phyloP scores from a whole-genome alignment of 176 grass and related monocot genomes.

The Elaeis guineensis region DNA sequence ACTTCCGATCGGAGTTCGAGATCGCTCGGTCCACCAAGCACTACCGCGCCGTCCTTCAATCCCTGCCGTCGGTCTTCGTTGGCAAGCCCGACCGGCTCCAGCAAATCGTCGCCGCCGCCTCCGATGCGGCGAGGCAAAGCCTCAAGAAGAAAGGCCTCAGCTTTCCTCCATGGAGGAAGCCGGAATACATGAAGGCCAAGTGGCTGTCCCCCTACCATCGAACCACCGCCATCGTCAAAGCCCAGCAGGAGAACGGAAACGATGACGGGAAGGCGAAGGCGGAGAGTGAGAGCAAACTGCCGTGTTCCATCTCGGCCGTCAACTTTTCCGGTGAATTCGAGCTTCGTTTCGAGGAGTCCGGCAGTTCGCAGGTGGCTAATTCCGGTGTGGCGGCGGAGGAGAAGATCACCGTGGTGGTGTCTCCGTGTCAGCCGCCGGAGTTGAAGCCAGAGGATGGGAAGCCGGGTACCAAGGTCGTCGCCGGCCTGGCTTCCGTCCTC shows the following conservation, averaged over 20 bases:
- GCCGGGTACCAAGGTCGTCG: slow-evolving; percentile 30
- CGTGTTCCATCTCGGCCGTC: slow-evolving; percentile 27
- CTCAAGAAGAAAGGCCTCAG: slow-evolving; percentile 85
- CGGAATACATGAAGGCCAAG: slow-evolving; percentile 41
- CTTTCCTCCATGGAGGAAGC: slow-evolving; percentile 44
- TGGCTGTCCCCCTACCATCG: slow-evolving; percentile 27
- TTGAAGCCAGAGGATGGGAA: slow-evolving; percentile 13
- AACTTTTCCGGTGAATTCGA: slow-evolving; percentile 45
- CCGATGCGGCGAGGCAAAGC: slow-evolving; percentile 65
- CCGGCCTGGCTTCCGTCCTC: slow-evolving; percentile 69
- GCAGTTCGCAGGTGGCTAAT: background rate
- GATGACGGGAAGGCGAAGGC: background rate
- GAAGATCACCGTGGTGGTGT: slow-evolving; percentile 55
- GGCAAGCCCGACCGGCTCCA: slow-evolving; percentile 53
- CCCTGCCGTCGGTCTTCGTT: slow-evolving; percentile 64
- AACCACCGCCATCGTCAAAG: background rate
- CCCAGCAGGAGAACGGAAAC: background rate
- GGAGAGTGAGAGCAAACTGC: slow-evolving; percentile 1
- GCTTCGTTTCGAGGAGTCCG: slow-evolving; percentile 14
- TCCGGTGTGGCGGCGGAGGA: background rate
- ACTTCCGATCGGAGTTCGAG: slow-evolving; percentile 89
- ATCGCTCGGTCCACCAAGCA: slow-evolving; percentile 68
- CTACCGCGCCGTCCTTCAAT: slow-evolving; percentile 67
- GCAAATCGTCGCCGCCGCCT: slow-evolving; percentile 55
- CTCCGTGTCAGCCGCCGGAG: slow-evolving; percentile 29